Evolutionary conservation across 208 protist species (phyloP).

Genomic region (Leishmania aethiopica): DNA sequence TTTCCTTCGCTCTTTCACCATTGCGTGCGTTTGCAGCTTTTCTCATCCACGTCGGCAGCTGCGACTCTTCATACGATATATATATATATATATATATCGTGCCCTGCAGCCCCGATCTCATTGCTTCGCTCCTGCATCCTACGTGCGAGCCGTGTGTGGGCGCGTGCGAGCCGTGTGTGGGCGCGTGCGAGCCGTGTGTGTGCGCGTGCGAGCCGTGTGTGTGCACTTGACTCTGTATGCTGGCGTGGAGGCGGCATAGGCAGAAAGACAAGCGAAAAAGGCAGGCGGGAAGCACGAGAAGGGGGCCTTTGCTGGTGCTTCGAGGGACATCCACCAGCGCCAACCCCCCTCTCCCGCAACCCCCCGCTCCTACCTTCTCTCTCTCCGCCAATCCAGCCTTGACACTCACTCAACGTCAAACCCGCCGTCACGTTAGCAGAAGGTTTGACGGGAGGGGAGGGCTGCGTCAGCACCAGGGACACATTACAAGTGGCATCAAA

Average conservation of each 20-base stretch:
- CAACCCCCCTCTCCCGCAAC: no score
- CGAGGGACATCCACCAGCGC: neutral
- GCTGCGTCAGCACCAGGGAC: no score
- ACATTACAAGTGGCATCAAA: no score
- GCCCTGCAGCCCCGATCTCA: neutral
- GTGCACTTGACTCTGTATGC: neutral
- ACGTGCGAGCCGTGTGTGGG: no score
- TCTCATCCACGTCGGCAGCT: neutral
- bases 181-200: neutral
- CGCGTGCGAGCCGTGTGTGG: no score
- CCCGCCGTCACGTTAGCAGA: neutral
- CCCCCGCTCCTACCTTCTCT: neutral
- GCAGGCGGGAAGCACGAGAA: neutral
- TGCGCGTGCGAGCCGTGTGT: neutral
- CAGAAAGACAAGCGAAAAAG: neutral
- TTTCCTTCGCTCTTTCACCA: neutral
- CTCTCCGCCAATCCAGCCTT: neutral
- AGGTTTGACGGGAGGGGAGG: neutral
- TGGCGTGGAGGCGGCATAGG: neutral
- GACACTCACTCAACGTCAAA: neutral
- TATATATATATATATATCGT: no score
- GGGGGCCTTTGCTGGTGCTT: neutral
- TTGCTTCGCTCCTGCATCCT: neutral
- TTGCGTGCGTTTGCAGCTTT: neutral
- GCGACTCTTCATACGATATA: neutral